These are phyloP conservation scores for Stipa capillata DNA, from an alignment of 176 grass and related monocot species.

Conservation along the genomic window DNA sequence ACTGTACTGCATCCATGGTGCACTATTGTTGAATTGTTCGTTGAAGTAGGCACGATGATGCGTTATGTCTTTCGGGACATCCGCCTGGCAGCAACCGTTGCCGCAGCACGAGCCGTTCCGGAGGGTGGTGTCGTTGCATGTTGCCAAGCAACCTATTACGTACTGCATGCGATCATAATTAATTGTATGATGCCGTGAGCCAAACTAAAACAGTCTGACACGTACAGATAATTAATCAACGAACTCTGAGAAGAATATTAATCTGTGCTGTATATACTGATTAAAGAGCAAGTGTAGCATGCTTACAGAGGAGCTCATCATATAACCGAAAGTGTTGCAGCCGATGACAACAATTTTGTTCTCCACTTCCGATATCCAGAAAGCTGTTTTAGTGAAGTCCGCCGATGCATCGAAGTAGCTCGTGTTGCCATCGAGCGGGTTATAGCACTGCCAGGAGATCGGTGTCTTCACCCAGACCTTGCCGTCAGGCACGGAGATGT, in stretches of 20 bases:
- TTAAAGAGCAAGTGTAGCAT: background rate
- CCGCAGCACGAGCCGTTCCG: constrained; percentile 15
- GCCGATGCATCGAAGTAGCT: fast-evolving
- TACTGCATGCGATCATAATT: background rate
- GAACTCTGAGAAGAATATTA: too few species aligned
- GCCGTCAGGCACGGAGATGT: background rate
- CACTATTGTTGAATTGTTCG: background rate
- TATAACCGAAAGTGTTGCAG: background rate
- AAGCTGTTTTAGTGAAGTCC: background rate
- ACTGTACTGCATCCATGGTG: background rate
- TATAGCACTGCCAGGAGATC: background rate
- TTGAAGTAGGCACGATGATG: background rate
- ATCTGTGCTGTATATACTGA: background rate
- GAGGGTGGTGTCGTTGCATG: background rate
- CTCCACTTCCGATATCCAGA: background rate
- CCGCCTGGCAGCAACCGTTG: constrained; percentile 14
- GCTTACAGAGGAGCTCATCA: background rate
- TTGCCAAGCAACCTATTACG: background rate
- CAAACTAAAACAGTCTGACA: too few species aligned
- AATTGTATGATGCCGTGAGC: background rate
- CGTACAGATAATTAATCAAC: too few species aligned
- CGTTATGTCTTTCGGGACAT: background rate
- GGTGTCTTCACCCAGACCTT: background rate
- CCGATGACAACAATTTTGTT: constrained; percentile 9
- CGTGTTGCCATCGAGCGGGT: fast-evolving